Conservation (phyloP, 805 yeast genomes). For the Kluyveromyces aestuarii region DNA sequence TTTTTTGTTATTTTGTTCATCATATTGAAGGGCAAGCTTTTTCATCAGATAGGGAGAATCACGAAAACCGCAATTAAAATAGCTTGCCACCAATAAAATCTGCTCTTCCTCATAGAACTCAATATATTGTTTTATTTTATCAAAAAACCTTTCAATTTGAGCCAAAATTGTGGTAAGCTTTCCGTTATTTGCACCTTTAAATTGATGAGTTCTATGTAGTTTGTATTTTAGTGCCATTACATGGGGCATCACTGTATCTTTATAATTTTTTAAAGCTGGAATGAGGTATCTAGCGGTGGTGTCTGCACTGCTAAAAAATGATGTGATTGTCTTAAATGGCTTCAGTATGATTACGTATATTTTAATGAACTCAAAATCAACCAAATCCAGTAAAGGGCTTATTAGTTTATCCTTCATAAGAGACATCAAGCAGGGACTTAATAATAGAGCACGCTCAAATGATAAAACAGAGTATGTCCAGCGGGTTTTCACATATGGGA, state of each 20-base stretch:
- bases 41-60: conserved; percentile 2
- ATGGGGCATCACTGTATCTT: conserved; percentile 2
- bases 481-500: conserved; percentile 1
- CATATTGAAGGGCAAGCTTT: neutral
- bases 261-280: conserved; percentile 1
- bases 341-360: conserved; percentile 1
- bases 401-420: neutral
- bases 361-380: neutral
- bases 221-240: neutral
- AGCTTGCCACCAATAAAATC: neutral
- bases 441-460: conserved; percentile 1
- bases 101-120: neutral
- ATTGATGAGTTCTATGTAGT: neutral
- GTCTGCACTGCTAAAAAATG: conserved; percentile 1
- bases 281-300: conserved; percentile 1
- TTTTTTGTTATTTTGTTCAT: neutral
- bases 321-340: conserved; percentile 1
- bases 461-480: conserved; percentile 2
- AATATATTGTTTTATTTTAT: conserved; percentile 1
- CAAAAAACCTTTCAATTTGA: conserved; percentile 1
- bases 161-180: neutral
- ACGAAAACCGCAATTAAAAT: conserved; percentile 1
- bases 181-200: neutral
- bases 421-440: neutral
- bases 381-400: neutral